Percentiles rank a stretch among this genome's conserved stretches.
Conservation (phyloP, 1,139 yeast genomes). For the Geotrichum bryndzae region DNA sequence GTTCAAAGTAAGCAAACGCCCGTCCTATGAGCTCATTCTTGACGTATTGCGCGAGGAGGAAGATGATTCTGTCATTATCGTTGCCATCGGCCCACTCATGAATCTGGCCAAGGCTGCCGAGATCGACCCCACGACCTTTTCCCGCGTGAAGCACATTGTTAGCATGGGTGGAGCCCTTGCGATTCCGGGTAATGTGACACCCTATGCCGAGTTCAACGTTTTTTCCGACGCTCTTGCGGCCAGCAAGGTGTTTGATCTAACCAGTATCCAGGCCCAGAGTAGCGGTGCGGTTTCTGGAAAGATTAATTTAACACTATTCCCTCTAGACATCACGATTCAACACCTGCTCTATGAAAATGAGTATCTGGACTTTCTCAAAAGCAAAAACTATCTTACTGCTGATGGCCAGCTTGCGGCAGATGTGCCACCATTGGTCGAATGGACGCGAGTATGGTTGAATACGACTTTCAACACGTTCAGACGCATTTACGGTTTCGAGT, state of each 20-base stretch:
- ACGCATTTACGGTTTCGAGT: slow-evolving; percentile 20
- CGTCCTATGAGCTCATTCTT: slow-evolving; percentile 35
- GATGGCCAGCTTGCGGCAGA: neutral
- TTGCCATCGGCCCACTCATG: slow-evolving; percentile 40
- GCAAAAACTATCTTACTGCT: slow-evolving; percentile 5
- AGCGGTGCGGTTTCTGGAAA: slow-evolving; percentile 19
- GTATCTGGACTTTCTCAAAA: slow-evolving; percentile 21
- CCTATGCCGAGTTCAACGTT: slow-evolving; percentile 41
- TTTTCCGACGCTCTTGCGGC: slow-evolving; percentile 41
- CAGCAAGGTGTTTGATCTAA: slow-evolving; percentile 35
- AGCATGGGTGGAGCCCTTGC: slow-evolving; percentile 40
- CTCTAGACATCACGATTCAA: slow-evolving; percentile 37
- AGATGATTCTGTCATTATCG: slow-evolving; percentile 35
- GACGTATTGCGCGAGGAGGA: slow-evolving; percentile 34
- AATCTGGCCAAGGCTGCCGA: slow-evolving; percentile 40
- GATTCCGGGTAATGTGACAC: slow-evolving; percentile 39
- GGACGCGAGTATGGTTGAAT: slow-evolving; percentile 30
- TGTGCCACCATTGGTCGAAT: slow-evolving; percentile 5
- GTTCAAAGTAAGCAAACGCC: slow-evolving; percentile 30
- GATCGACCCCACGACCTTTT: slow-evolving; percentile 35
- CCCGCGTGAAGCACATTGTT: slow-evolving; percentile 35
- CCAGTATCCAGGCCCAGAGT: slow-evolving; percentile 29
- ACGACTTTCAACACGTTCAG: slow-evolving; percentile 31
- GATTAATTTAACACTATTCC: slow-evolving; percentile 33
- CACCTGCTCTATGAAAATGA: slow-evolving; percentile 30